Evolutionary conservation across 2,329 filamentous ascomycete species (phyloP).

Genomic region (Parastagonospora avenae): DNA sequence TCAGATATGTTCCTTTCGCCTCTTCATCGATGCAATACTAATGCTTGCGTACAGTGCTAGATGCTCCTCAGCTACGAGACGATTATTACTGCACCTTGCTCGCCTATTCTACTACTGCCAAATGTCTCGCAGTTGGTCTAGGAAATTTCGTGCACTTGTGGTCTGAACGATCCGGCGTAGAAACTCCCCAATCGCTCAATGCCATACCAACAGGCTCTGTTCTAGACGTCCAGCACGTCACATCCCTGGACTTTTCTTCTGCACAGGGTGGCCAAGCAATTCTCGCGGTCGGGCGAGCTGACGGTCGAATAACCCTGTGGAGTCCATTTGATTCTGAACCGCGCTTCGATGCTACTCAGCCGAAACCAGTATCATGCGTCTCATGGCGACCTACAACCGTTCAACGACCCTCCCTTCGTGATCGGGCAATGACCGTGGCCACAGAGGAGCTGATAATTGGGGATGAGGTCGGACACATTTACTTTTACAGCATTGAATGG

Average conservation of each 20-base stretch:
- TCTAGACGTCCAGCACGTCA: constrained; percentile 61
- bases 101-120: constrained; percentile 77
- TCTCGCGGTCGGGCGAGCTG: constrained; percentile 80
- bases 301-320: constrained; percentile 77
- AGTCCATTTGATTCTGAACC: constrained; percentile 72
- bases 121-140: constrained; percentile 83
- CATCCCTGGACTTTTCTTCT: constrained; percentile 90
- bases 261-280: constrained; percentile 75
- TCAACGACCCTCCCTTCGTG: constrained; percentile 55
- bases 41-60: constrained; percentile 69
- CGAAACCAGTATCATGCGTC: constrained; percentile 75
- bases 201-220: constrained; percentile 51
- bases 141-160: constrained; percentile 82
- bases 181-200: constrained; percentile 60
- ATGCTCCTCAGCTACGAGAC: constrained; percentile 86
- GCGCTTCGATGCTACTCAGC: constrained; percentile 77
- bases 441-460: constrained; percentile 88
- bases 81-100: constrained; percentile 95
- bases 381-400: constrained; percentile 74
- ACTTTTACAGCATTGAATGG: constrained; percentile 93
- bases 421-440: constrained; percentile 58
- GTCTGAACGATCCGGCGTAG: constrained; percentile 76
- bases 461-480: constrained; percentile 80
- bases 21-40: constrained; percentile 25
- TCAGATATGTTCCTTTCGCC: constrained; percentile 64